Evolutionary conservation across 768 basidiomycete genomes (phyloP).

Genomic region (Boletus sp.): DNA sequence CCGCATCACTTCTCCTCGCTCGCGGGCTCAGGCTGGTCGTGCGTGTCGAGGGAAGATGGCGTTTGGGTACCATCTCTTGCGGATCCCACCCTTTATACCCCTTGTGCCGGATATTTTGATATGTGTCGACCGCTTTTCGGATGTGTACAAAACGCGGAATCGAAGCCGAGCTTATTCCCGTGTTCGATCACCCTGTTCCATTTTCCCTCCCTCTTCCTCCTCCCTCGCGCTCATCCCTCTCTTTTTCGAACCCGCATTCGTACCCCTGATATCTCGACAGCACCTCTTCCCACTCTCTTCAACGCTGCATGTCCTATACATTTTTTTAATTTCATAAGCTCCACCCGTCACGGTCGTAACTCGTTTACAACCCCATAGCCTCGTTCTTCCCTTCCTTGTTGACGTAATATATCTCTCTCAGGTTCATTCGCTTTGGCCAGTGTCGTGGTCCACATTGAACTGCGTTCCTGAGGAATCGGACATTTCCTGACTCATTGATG

Average conservation of each 20-base stretch:
- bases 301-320: no score
- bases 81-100: constrained; percentile 15
- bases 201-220: constrained; percentile 4
- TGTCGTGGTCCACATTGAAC: no score
- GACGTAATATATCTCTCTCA: constrained; percentile 1
- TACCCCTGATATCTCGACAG: background rate
- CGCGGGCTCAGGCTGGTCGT: background rate
- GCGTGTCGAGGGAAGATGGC: constrained; percentile 2
- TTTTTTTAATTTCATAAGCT: no score
- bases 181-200: constrained; percentile 12
- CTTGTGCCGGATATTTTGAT: background rate
- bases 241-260: background rate
- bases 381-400: background rate
- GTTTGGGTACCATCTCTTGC: background rate
- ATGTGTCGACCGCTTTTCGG: constrained; percentile 13
- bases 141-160: constrained; percentile 17
- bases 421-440: no score
- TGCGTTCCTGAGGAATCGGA: no score
- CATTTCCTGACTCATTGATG: no score
- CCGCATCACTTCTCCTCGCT: background rate
- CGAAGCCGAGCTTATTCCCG: constrained; percentile 19
- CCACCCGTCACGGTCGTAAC: no score
- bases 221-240: background rate
- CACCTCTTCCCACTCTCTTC: no score
- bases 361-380: no score